Conservation (phyloP, 345 rosid species). For the Orychophragmus violaceus region DNA sequence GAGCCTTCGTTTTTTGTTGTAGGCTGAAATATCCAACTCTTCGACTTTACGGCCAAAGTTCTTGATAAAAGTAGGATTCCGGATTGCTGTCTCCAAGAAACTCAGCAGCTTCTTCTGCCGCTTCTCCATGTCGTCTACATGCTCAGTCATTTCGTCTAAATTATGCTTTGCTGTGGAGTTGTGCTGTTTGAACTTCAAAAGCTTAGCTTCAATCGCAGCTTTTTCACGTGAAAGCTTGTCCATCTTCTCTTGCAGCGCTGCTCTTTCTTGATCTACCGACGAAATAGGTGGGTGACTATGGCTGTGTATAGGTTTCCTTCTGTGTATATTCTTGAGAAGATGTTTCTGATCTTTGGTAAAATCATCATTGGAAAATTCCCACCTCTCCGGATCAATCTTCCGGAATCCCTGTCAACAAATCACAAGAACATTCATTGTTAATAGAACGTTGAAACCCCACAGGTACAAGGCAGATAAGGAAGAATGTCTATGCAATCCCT, state of each 20-base stretch:
- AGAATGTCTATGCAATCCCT: too few species aligned
- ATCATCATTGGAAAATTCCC: conserved; percentile 93
- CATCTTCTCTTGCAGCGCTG: conserved; percentile 57
- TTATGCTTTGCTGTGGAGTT: conserved; percentile 52
- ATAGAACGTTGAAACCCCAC: too few species aligned
- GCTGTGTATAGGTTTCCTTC: conserved; percentile 90
- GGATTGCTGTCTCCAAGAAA: conserved; percentile 52
- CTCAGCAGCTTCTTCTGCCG: conserved; percentile 59
- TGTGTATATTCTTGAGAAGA: conserved; percentile 81
- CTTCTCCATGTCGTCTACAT: conserved; percentile 50
- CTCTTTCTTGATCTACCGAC: conserved; percentile 58
- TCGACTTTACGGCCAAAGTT: conserved; percentile 56
- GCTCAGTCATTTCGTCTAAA: conserved; percentile 48
- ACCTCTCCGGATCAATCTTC: conserved; percentile 83
- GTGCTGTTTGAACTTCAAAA: conserved; percentile 48
- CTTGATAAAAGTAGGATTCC: conserved; percentile 53
- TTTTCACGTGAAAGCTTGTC: conserved; percentile 69
- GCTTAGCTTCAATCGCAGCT: conserved; percentile 55
- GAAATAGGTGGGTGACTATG: conserved; percentile 65
- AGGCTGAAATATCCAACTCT: conserved; percentile 59
- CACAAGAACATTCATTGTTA: conserved; percentile 1
- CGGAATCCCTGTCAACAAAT: conserved; percentile 91
- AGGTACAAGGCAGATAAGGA: too few species aligned
- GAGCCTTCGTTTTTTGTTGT: conserved; percentile 70
- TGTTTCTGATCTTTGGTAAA: conserved; percentile 80